phyloP scores from a whole-genome alignment of 2,329 filamentous ascomycete species.

The Fusarium armeniacum region DNA sequence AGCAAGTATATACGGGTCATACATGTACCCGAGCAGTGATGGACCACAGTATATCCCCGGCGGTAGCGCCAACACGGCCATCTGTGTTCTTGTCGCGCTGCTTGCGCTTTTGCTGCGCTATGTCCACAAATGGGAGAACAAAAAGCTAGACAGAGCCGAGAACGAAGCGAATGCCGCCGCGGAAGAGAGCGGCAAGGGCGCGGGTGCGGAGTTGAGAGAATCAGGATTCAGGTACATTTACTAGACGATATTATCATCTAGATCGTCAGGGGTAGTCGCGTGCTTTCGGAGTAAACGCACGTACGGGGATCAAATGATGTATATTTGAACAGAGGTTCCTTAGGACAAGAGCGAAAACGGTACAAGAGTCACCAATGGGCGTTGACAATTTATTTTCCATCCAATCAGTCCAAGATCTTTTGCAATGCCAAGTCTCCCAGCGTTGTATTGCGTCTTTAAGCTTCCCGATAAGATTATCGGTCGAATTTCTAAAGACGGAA shows the following conservation, averaged over 20 bases:
- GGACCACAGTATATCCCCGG: constrained; percentile 64
- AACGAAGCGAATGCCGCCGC: constrained; percentile 26
- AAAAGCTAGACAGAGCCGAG: constrained; percentile 66
- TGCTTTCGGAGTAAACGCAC: background rate
- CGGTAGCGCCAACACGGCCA: constrained; percentile 72
- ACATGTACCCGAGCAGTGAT: constrained; percentile 61
- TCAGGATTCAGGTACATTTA: constrained; percentile 41
- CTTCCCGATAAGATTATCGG: constrained; percentile 38
- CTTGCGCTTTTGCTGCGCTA: constrained; percentile 67
- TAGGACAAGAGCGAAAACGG: background rate
- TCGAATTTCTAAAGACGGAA: background rate
- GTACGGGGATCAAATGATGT: background rate
- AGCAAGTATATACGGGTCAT: constrained; percentile 62
- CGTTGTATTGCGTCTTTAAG: constrained; percentile 26
- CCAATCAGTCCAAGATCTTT: constrained; percentile 19
- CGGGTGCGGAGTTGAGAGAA: background rate
- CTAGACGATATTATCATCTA: background rate
- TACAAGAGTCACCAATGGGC: background rate
- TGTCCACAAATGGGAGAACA: constrained; percentile 72
- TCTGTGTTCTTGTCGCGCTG: constrained; percentile 71
- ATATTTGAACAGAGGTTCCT: background rate
- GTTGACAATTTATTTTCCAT: constrained; percentile 1
- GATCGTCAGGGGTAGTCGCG: background rate
- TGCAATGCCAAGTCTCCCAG: constrained; percentile 4
- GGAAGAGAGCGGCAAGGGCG: constrained; percentile 6